Percentiles rank a stretch among this genome's conserved stretches.
Evolutionary conservation across 306 rosid genomes (phyloP).

Genomic region (Rosa chinensis): DNA sequence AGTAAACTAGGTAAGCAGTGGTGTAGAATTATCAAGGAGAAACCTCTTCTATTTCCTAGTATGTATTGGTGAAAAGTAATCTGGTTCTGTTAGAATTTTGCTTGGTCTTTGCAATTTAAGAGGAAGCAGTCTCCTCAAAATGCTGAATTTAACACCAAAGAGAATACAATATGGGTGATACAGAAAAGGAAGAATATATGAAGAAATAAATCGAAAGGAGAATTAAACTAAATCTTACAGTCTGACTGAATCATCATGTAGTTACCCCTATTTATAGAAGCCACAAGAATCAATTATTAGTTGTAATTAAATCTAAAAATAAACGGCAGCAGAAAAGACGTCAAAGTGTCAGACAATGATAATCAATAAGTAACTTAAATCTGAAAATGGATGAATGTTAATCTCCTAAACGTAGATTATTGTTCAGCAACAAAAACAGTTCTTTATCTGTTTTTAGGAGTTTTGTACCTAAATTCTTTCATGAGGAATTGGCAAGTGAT

Average conservation of each 20-base stretch:
- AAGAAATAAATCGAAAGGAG: not conserved
- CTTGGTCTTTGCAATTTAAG: not conserved
- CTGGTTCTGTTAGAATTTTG: not conserved
- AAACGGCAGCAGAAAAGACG: not conserved
- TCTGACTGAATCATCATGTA: not conserved
- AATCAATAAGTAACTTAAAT: not conserved
- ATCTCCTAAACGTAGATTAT: no score
- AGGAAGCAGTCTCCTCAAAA: slow-evolving; percentile 8
- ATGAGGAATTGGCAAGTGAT: not conserved
- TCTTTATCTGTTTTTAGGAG: not conserved
- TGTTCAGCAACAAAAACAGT: no score
- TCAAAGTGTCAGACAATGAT: not conserved
- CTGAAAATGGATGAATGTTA: no score
- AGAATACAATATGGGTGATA: not conserved
- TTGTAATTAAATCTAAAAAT: not conserved
- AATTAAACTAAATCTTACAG: not conserved
- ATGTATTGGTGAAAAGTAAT: not conserved
- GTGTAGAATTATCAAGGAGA: not conserved
- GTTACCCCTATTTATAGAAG: not conserved
- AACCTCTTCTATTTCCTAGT: not conserved
- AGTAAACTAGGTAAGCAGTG: not conserved
- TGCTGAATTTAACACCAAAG: not conserved
- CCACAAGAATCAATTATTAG: not conserved
- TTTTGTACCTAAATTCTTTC: not conserved
- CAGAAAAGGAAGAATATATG: not conserved